These are phyloP conservation scores for Vicia villosa DNA, from an alignment of 306 rosid species.

Conservation along the genomic window DNA sequence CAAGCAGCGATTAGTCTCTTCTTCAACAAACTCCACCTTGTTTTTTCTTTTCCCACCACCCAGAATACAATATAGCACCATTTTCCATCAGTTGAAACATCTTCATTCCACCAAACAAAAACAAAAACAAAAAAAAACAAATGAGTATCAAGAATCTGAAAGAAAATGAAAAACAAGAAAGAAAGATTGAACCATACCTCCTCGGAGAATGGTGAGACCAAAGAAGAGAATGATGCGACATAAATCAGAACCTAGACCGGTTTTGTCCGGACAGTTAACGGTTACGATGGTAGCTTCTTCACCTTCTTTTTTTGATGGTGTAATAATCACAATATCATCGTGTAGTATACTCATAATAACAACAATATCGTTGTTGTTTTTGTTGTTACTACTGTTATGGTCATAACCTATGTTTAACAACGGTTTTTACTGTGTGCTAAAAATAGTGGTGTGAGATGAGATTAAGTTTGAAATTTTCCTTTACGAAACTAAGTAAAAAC, in stretches of 20 bases:
- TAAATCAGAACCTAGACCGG: conserved; percentile 89
- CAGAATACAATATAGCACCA: conserved; percentile 97
- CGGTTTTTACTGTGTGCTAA: background rate
- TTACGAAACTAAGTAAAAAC: no score
- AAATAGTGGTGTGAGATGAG: background rate
- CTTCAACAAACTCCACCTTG: conserved; percentile 82
- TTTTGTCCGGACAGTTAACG: conserved; percentile 93
- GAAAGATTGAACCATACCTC: conserved; percentile 54
- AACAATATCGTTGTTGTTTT: background rate
- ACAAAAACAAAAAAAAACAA: conserved; percentile 30
- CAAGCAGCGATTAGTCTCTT: conserved; percentile 78
- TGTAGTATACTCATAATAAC: conserved; percentile 67
- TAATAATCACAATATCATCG: conserved; percentile 79
- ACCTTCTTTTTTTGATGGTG: conserved; percentile 62
- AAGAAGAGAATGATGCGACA: conserved; percentile 94
- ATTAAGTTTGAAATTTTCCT: background rate
- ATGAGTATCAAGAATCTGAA: conserved; percentile 21
- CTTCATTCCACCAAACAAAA: conserved; percentile 49
- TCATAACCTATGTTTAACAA: background rate
- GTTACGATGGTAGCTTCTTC: conserved; percentile 70
- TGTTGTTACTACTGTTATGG: background rate
- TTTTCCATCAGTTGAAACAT: conserved; percentile 90
- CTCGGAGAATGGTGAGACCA: conserved; percentile 85
- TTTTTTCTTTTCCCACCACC: conserved; percentile 73
- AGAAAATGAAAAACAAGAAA: background rate